Evolutionary conservation across 2,329 filamentous ascomycete genomes (phyloP).

Genomic region (Cordyceps cicadae): DNA sequence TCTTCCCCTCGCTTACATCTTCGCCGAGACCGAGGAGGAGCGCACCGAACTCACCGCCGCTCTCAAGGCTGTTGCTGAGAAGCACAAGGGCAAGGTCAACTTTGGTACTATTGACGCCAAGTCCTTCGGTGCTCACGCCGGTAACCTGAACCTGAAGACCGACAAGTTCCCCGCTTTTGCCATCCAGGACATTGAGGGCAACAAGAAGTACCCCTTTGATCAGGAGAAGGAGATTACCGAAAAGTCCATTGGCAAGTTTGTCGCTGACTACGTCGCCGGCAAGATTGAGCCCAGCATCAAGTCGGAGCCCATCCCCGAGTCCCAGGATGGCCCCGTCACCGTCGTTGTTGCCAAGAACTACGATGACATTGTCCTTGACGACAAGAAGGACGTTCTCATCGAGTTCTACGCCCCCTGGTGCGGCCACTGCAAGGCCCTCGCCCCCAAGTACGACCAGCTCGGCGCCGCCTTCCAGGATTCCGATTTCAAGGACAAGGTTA

Average conservation of each 20-base stretch:
- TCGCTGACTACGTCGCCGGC: slow-evolving; percentile 75
- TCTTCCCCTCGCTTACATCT: slow-evolving; percentile 93
- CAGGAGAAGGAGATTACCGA: slow-evolving; percentile 70
- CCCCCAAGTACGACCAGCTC: slow-evolving; percentile 93
- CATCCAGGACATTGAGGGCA: slow-evolving; percentile 91
- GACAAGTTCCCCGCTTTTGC: slow-evolving; percentile 96
- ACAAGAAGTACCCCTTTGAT: slow-evolving; percentile 94
- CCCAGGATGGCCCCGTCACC: slow-evolving; percentile 79
- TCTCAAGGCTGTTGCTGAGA: slow-evolving; percentile 80
- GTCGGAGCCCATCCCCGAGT: slow-evolving; percentile 93
- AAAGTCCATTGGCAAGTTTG: slow-evolving; percentile 67
- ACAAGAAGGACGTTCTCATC: slow-evolving; percentile 91
- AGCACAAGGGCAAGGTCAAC: slow-evolving; percentile 91
- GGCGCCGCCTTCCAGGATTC: slow-evolving; percentile 67
- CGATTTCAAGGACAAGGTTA: slow-evolving; percentile 73
- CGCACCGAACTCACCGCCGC: slow-evolving; percentile 67
- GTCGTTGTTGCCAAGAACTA: slow-evolving; percentile 92
- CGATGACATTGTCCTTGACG: slow-evolving; percentile 81
- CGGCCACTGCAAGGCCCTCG: slow-evolving; percentile 97
- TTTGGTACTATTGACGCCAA: slow-evolving; percentile 96
- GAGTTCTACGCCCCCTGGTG: slow-evolving; percentile 99
- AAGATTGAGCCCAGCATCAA: slow-evolving; percentile 96
- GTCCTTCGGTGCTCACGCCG: slow-evolving; percentile 86
- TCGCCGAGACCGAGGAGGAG: slow-evolving; percentile 86
- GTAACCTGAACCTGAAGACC: slow-evolving; percentile 93